These are phyloP conservation scores for Diplotaxis tenuifolia DNA, from an alignment of 345 rosid genomes.

Conservation along the genomic window DNA sequence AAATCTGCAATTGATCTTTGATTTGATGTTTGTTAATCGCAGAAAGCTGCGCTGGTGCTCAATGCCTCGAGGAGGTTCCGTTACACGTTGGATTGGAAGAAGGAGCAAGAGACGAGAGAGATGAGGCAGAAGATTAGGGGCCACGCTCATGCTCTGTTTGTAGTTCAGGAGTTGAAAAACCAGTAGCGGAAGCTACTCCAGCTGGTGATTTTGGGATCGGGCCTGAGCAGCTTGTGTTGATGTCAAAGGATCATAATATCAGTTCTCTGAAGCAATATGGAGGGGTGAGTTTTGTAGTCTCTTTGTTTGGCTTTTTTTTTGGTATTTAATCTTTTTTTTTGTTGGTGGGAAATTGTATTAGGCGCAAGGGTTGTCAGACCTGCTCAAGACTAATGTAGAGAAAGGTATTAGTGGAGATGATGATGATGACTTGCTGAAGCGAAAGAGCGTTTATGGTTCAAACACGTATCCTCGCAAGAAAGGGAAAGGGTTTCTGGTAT, in stretches of 20 bases:
- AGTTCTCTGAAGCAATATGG: conserved; percentile 57
- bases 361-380: conserved; percentile 63
- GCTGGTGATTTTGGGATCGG: conserved; percentile 59
- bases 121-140: conserved; percentile 63
- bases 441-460: conserved; percentile 66
- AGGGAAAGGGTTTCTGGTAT: conserved; percentile 87
- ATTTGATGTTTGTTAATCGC: conserved; percentile 5
- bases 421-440: conserved; percentile 63
- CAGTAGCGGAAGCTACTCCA: conserved; percentile 37
- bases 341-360: conserved; percentile 29
- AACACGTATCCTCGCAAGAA: conserved; percentile 92
- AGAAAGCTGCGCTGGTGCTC: conserved; percentile 97
- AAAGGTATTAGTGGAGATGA: conserved; percentile 78
- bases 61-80: conserved; percentile 97
- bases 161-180: conserved; percentile 42
- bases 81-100: conserved; percentile 89
- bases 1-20: background rate
- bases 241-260: conserved; percentile 73
- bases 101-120: conserved; percentile 68
- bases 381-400: conserved; percentile 63
- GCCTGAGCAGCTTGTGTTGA: conserved; percentile 67
- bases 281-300: conserved; percentile 58
- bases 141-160: conserved; percentile 74
- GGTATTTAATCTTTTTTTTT: background rate
- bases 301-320: background rate